A percentile compares a stretch with the other conserved stretches of the same genome.
Evolutionary conservation across 2,329 filamentous ascomycete species (phyloP).

Genomic region (Exophiala xenobiotica): DNA sequence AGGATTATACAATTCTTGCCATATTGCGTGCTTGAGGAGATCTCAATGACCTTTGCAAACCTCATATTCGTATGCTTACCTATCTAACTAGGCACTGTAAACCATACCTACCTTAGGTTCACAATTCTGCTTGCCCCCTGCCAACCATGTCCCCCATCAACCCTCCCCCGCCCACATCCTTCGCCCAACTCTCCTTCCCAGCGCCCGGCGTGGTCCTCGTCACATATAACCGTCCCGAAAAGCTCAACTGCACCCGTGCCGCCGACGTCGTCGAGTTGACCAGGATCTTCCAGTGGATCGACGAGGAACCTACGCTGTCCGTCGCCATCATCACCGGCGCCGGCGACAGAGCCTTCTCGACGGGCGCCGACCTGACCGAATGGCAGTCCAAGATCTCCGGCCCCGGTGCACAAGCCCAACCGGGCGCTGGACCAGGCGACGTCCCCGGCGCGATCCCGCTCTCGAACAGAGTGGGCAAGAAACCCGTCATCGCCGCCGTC

Average conservation of each 20-base stretch:
- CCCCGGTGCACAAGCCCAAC: neutral
- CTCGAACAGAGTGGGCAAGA: constrained; percentile 63
- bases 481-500: constrained; percentile 72
- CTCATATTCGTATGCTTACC: no score
- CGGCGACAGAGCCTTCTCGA: constrained; percentile 44
- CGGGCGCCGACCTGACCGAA: constrained; percentile 47
- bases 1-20: neutral
- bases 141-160: neutral
- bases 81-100: no score
- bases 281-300: constrained; percentile 44
- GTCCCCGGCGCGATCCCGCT: constrained; percentile 1
- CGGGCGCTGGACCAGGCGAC: constrained; percentile 8
- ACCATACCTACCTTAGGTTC: neutral
- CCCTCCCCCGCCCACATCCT: neutral
- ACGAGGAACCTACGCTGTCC: constrained; percentile 41
- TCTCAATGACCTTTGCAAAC: no score
- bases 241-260: constrained; percentile 43
- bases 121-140: neutral
- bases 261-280: constrained; percentile 36
- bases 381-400: constrained; percentile 33
- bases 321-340: constrained; percentile 43
- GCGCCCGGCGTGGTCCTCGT: constrained; percentile 46
- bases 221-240: constrained; percentile 42
- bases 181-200: constrained; percentile 40
- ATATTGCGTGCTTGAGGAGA: neutral